A percentile compares a stretch with the other conserved stretches of the same genome.
These are phyloP conservation scores for Sarocladium brachiariae DNA, from an alignment of 2,329 filamentous ascomycete genomes.

Conservation along the genomic window DNA sequence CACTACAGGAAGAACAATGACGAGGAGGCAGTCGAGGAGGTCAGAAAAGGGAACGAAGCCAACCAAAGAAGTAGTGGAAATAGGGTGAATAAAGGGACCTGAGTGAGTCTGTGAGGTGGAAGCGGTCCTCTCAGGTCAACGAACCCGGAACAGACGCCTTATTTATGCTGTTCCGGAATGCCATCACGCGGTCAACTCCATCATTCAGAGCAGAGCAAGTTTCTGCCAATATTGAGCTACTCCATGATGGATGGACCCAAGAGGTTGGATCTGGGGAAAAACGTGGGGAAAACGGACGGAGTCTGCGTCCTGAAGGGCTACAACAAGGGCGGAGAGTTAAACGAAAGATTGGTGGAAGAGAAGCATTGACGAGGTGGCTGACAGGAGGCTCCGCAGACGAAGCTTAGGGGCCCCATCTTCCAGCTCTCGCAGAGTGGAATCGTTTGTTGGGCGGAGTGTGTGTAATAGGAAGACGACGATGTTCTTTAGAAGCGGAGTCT, in stretches of 20 bases:
- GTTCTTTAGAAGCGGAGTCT: too few species aligned
- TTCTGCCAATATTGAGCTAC: not conserved
- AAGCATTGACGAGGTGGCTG: not conserved
- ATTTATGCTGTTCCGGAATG: not conserved
- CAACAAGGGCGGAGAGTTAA: not conserved
- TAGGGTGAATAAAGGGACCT: not conserved
- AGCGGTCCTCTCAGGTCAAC: not conserved
- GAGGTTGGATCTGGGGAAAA: constrained; percentile 1
- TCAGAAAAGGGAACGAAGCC: too few species aligned
- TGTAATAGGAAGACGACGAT: too few species aligned
- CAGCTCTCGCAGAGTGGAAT: too few species aligned
- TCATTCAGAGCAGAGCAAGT: not conserved
- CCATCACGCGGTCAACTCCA: not conserved
- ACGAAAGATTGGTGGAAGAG: not conserved
- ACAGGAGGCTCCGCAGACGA: not conserved
- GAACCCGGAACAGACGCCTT: not conserved
- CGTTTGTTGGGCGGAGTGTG: too few species aligned
- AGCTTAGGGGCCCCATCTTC: too few species aligned
- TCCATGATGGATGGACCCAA: not conserved
- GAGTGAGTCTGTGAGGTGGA: not conserved
- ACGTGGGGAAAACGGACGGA: not conserved
- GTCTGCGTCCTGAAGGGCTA: not conserved
- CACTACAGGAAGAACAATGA: not conserved
- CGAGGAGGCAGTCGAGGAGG: not conserved
- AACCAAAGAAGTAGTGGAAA: not conserved